phyloP scores from a whole-genome alignment of 2,329 filamentous ascomycete species.

The Talaromyces marneffei region DNA sequence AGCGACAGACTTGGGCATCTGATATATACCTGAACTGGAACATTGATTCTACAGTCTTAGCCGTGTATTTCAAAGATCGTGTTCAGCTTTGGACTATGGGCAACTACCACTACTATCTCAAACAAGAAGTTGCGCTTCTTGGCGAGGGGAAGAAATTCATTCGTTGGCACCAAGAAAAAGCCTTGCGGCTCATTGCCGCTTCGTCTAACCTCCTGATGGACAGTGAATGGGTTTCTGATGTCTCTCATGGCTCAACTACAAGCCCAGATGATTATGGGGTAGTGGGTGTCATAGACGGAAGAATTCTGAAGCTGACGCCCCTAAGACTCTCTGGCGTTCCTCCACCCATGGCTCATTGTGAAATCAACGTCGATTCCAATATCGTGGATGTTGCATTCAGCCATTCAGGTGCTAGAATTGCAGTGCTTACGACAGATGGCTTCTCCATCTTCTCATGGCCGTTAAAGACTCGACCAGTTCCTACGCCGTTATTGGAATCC shows the following conservation, averaged over 20 bases:
- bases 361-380: conserved; percentile 58
- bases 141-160: conserved; percentile 19
- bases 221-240: conserved; percentile 62
- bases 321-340: conserved; percentile 78
- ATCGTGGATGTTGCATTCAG: conserved; percentile 71
- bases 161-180: conserved; percentile 79
- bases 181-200: conserved; percentile 60
- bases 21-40: conserved; percentile 77
- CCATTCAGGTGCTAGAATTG: conserved; percentile 58
- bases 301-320: conserved; percentile 73
- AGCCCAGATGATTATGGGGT: conserved; percentile 72
- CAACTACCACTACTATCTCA: conserved; percentile 97
- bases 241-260: conserved; percentile 61
- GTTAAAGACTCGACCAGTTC: conserved; percentile 41
- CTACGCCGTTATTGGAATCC: conserved; percentile 33
- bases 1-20: conserved; percentile 50
- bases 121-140: conserved; percentile 67
- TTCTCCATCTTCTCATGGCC: conserved; percentile 68
- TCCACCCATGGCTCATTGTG: conserved; percentile 84
- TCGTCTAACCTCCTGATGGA: conserved; percentile 49
- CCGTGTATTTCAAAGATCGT: conserved; percentile 66
- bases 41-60: conserved; percentile 81
- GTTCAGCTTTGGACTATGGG: conserved; percentile 95
- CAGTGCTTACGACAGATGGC: conserved; percentile 61
- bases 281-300: conserved; percentile 80